Evolutionary conservation across 2,329 filamentous ascomycete genomes (phyloP).

Genomic region (Beauveria sp.): DNA sequence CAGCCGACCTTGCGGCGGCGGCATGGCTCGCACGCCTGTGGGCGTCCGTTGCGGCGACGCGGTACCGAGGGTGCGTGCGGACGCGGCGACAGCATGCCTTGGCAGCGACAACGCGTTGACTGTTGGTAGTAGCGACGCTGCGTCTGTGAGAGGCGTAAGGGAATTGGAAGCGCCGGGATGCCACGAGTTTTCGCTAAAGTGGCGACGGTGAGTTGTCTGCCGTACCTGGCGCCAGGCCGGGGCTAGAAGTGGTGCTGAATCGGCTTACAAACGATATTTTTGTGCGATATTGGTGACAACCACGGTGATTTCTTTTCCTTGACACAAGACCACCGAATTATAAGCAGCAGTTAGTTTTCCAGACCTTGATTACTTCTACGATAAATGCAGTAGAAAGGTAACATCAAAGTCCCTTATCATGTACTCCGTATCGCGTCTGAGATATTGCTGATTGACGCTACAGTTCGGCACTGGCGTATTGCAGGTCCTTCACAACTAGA

Average conservation of each 20-base stretch:
- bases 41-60: conserved; percentile 9
- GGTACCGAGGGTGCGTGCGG: conserved; percentile 5
- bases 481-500: neutral
- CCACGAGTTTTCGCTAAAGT: neutral
- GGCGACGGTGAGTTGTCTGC: neutral
- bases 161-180: neutral
- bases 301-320: too few relatives aligned
- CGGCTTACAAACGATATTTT: neutral
- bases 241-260: neutral
- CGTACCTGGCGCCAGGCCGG: neutral
- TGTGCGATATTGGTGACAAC: neutral
- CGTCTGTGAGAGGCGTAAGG: neutral
- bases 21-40: conserved; percentile 24
- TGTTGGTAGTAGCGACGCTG: neutral
- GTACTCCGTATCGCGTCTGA: too few relatives aligned
- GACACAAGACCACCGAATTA: too few relatives aligned
- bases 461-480: too few relatives aligned
- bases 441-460: too few relatives aligned
- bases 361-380: too few relatives aligned
- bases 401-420: too few relatives aligned
- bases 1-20: conserved; percentile 30
- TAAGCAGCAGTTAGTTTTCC: too few relatives aligned
- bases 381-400: too few relatives aligned
- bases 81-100: conserved; percentile 4
- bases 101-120: neutral